These are phyloP conservation scores for Podospora bellae-mahoneyi DNA, from an alignment of 495 filamentous ascomycete genomes.

Conservation along the genomic window DNA sequence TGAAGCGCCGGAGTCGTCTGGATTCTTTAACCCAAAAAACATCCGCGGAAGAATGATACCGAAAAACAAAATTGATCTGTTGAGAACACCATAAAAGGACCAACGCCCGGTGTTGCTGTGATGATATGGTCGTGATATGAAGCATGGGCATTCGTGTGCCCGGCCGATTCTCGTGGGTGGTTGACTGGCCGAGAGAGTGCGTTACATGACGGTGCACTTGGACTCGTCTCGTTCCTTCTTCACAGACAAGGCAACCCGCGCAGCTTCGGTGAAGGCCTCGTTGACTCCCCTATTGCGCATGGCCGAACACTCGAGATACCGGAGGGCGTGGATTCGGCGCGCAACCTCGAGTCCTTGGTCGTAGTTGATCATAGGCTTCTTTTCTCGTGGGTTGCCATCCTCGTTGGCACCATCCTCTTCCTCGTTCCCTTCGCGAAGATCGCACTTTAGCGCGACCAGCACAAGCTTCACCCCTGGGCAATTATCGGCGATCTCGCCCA, in stretches of 20 bases:
- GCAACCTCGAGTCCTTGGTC: constrained; percentile 91
- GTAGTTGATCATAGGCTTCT: constrained; percentile 81
- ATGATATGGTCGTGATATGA: background rate
- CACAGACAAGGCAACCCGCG: constrained; percentile 89
- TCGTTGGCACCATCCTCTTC: constrained; percentile 48
- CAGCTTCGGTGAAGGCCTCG: constrained; percentile 97
- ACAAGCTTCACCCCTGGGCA: constrained; percentile 92
- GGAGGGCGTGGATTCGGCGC: constrained; percentile 77
- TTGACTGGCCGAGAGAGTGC: too few species aligned
- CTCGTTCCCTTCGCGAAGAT: constrained; percentile 74
- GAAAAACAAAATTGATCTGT: constrained; percentile 2
- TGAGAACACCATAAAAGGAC: background rate
- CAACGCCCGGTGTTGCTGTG: constrained; percentile 6
- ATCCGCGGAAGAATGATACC: constrained; percentile 2
- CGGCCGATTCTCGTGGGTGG: background rate
- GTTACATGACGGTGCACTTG: constrained; percentile 57
- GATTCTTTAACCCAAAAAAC: background rate
- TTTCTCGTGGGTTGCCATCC: constrained; percentile 46
- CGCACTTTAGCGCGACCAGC: constrained; percentile 95
- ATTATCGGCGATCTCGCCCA: constrained; percentile 95
- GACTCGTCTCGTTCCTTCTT: constrained; percentile 59
- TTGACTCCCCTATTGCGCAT: constrained; percentile 97
- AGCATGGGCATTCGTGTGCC: background rate
- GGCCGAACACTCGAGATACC: constrained; percentile 98
- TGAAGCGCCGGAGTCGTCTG: constrained; percentile 5